Base-by-base conservation (phyloP, 306 rosid species). In the Quercus cerris region DNA sequence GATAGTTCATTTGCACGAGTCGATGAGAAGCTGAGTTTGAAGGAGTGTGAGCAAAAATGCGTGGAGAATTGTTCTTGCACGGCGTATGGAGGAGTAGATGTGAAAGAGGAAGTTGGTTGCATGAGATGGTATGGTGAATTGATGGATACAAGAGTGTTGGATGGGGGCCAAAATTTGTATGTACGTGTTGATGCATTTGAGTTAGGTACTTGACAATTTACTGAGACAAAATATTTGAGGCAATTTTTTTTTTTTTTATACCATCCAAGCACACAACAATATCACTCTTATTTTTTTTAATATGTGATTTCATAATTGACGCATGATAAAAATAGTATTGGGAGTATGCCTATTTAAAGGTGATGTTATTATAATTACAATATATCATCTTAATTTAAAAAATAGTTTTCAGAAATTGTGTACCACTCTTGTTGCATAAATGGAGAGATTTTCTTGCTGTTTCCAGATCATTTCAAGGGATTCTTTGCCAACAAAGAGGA, bases 111-210 rank as follows among this genome's bases (percentile, higher is more conserved):
- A 5, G 18, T 5, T 3, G 67, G 67, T 13, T 61, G 67, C 67
- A 25, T 61, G 0, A 61, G 13, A 9, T 61, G 67, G 67, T 0
- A 23, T 23, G 67, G 67, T 23, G 67, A 61, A 22, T 25, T 61
- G 67, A 61, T 61, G 12, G 67, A 61, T 25, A 61, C 69, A 11
- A 62, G 38, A 62, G 38, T 62, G 38, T 62, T 12, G 33, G 3
- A 25, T 13, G 68, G 68, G 18, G 52, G 69, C 88, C 14, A 58
- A 75, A 13, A 80, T 46, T 62, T n/a, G n/a, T n/a, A n/a, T 62
- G 68, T 62, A 27, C 10, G 69, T 14, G 69, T 27, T 4, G 69
- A 62, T 62, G 38, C 69, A 6, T 3, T 62, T 10, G 69, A 62
- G 35, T 27, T 62, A 62, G 69, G 38, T 25, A 25, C 30, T 23